Base-by-base conservation (phyloP, 805 yeast species). In the Teunomyces panamensis region DNA sequence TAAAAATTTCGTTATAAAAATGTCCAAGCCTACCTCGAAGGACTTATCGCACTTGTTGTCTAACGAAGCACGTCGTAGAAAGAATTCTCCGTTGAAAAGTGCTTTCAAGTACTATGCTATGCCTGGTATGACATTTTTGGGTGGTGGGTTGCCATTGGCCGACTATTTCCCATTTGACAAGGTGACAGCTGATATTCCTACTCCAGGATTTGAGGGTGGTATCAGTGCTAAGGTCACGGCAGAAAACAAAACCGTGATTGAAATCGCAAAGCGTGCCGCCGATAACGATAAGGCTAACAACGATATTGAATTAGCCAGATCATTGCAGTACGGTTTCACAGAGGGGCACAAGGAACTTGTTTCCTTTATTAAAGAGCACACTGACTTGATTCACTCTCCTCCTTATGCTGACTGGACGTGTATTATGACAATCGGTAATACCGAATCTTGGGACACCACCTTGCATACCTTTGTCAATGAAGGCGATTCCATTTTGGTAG, bases 101-200 rank as follows among this genome's bases (percentile, higher is more conserved):
- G 95, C 96, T 13, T 89, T 92, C 75, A 83, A 82, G 62, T 85
- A 87, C 73, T 85, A 74, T 60, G 72, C 74, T 37, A 77, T 80
- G 53, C 96, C 96, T 30, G 81, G 84, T 45, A 75, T 94, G 62
- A 83, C 89, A 48, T 91, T 90, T 63, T 79, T 92, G 47, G 98
- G 97, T 47, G 99, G 98, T 58, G 99, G 99, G 6, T 79, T 92
- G 57, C 99, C 99, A 10, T 72, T 89, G 64, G 73, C 96, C 24
- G 92, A 87, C 53, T 87, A 88, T 69, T 92, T 92, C 79, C 98
- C 99, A 39, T 89, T 92, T 79, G 89, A 90, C 59, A 80, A 82
- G 55, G 65, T 92, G 49, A 64, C 77, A 17, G 85, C 86, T 10
- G 81, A 80, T 47, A 74, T 89, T 5, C 96, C 96, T 48, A 75